Evolutionary conservation across 805 yeast genomes (phyloP).

Genomic region (Saccharomycopsis fermentans): DNA sequence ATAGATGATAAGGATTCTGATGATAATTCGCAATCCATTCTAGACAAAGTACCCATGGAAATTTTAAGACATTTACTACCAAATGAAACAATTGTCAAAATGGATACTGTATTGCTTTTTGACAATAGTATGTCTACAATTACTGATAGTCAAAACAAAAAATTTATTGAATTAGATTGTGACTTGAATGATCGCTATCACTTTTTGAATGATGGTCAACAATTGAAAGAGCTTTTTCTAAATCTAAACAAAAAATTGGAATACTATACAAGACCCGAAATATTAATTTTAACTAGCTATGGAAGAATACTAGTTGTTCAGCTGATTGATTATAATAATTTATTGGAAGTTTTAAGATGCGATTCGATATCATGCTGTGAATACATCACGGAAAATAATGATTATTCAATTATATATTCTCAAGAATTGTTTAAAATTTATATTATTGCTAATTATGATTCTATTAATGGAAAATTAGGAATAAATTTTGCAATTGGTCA

Average conservation of each 20-base stretch:
- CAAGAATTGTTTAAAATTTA: not conserved
- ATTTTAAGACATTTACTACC: constrained; percentile 14
- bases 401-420: not conserved
- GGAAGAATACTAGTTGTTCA: constrained; percentile 27
- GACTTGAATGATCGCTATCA: not conserved
- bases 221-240: not conserved
- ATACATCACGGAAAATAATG: not conserved
- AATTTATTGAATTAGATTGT: not conserved
- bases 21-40: constrained; percentile 2
- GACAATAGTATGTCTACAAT: not conserved
- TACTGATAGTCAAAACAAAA: not conserved
- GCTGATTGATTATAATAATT: constrained; percentile 23
- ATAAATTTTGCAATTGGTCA: not conserved
- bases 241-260: constrained; percentile 16
- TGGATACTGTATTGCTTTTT: constrained; percentile 17
- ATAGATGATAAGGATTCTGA: not conserved
- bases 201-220: not conserved
- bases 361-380: not conserved
- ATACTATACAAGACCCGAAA: constrained; percentile 21
- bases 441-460: not conserved
- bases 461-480: not conserved
- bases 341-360: not conserved
- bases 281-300: constrained; percentile 26
- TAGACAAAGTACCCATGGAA: constrained; percentile 7
- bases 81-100: constrained; percentile 21